Percentiles rank a stretch among this genome's conserved stretches.
phyloP scores from a whole-genome alignment of 148 eudicot species.

The Salicornia ramosissima region DNA sequence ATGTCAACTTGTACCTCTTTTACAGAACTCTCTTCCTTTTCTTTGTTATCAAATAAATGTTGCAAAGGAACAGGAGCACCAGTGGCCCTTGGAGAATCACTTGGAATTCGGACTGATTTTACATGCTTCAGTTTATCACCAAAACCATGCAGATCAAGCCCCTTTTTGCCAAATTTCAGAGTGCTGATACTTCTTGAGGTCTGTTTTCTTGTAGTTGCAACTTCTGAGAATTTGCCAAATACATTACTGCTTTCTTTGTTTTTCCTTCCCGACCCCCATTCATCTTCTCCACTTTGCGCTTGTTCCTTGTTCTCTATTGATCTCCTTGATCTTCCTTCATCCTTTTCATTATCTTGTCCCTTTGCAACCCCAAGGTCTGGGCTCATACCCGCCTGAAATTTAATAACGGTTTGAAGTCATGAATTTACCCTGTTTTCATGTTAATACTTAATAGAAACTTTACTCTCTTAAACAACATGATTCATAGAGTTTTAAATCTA shows the following conservation, averaged over 20 bases:
- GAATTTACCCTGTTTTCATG: background rate
- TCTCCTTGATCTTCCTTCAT: slow-evolving; percentile 19
- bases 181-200: slow-evolving; percentile 49
- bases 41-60: slow-evolving; percentile 25
- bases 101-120: slow-evolving; percentile 52
- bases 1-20: slow-evolving; percentile 31
- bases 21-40: slow-evolving; percentile 29
- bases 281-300: slow-evolving; percentile 28
- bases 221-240: slow-evolving; percentile 35
- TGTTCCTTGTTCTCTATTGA: slow-evolving; percentile 26
- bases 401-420: background rate
- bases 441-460: background rate
- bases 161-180: slow-evolving; percentile 46
- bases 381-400: slow-evolving; percentile 28
- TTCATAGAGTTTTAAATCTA: background rate
- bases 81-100: slow-evolving; percentile 28
- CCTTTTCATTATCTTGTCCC: slow-evolving; percentile 17
- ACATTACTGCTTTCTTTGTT: slow-evolving; percentile 32
- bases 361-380: slow-evolving; percentile 22
- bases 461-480: background rate
- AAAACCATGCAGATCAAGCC: slow-evolving; percentile 37
- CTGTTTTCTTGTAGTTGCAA: slow-evolving; percentile 35
- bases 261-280: slow-evolving; percentile 21
- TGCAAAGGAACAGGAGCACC: slow-evolving; percentile 25
- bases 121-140: slow-evolving; percentile 57